Evolutionary conservation across 2,329 filamentous ascomycete genomes (phyloP), one percentile per base, ranked within the genome.

Genomic region (Ilyonectria sp.): DNA sequence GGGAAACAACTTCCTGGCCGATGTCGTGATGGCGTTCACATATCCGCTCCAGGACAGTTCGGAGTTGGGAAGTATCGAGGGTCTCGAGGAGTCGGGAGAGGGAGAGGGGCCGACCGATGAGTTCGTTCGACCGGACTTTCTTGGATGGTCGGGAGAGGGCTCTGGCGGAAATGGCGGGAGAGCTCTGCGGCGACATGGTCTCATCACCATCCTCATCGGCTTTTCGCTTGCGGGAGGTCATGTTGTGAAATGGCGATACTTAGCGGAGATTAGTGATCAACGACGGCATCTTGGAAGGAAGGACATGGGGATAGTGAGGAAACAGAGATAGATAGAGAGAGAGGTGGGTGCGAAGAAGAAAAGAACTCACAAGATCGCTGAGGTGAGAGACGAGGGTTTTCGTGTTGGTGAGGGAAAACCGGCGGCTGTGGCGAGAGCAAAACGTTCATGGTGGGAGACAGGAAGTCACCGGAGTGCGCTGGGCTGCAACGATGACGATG

Each of bases 11-110:
- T 80, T 98, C 95, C 59, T 93, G 89, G 60, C 91, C 92, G 69
- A 99, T 92, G 71, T 93, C 91, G 4, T 95, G 94, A 78, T 97
- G 94, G 73, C 93, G 90, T 77, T 97, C 93, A 84, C 95, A 98
- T 78, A 99, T 93, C 61, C 93, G 92, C 79, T 95, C 93, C n/a
- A 99, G 87, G 1, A 98, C 91, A 40, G 90, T 90, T 73, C 95
- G 91, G 76, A 99, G 88, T 72, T 97, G 93, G 67, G 93, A 89
- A 67, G 91, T 92, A 77, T 97, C 94, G 50, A 99, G 89, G 0
- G 96, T 98, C 83, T 99, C 95, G 69, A 99, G 90, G n/a, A 99
- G 89, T 76, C 96, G 92, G 64, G 87, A 85, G 8, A 90, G 83
- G 2, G 84, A 76, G 47, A 90, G 82, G 19, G 86, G 86, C 29